A percentile compares a stretch with the other conserved stretches of the same genome.
Evolutionary conservation across 2,329 filamentous ascomycete genomes (phyloP).

Genomic region (Colletotrichum tropicale): DNA sequence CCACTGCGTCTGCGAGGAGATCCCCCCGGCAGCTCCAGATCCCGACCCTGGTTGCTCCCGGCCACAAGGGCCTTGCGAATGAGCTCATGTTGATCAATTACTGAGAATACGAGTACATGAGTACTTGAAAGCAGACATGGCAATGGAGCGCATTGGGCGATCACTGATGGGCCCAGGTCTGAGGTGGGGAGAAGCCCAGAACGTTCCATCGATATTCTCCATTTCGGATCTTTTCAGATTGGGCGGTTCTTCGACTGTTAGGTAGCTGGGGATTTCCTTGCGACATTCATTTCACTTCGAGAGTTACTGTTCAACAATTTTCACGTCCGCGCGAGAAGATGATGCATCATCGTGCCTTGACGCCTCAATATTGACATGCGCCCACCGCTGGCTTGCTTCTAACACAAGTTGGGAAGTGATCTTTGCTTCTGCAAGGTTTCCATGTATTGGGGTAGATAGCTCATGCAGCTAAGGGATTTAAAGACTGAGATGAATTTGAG

Average conservation of each 20-base stretch:
- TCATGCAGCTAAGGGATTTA: fast-evolving
- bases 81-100: not conserved
- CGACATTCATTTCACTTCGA: not conserved
- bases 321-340: not conserved
- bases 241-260: not conserved
- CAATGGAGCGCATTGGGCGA: not conserved
- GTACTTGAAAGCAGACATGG: not conserved
- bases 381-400: not conserved
- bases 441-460: fast-evolving
- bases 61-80: not conserved
- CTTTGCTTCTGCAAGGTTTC: not conserved
- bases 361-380: not conserved
- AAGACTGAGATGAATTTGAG: not conserved
- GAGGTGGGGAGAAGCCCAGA: not conserved
- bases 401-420: not conserved
- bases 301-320: not conserved
- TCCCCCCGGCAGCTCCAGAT: not conserved
- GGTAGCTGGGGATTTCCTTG: not conserved
- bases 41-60: not conserved
- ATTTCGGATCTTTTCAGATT: not conserved
- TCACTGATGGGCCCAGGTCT: not conserved
- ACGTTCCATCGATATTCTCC: not conserved
- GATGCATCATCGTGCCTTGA: not conserved
- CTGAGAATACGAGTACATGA: not conserved
- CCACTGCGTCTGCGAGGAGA: not conserved